Base-by-base conservation (phyloP, 805 yeast genomes). In the Yarrowia hollandica region DNA sequence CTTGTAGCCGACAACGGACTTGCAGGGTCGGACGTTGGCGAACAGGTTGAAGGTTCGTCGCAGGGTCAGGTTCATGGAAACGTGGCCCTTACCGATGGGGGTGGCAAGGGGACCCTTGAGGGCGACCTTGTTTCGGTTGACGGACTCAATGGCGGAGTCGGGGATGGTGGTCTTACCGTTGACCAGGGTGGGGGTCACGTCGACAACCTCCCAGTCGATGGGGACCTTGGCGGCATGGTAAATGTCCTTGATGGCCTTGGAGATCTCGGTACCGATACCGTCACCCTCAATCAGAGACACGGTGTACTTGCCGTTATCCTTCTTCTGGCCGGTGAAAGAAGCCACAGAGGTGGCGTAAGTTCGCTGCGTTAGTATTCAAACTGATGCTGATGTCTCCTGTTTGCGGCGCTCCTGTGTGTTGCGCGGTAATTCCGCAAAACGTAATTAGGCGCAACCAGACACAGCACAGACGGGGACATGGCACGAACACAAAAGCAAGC, bases 41-140 rank as follows among this genome's bases (percentile, higher is more conserved):
- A 90, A 94, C 68, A 94, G 80, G 77, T 87, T 85, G 79, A 94
- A 94, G 57, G 98, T 89, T 79, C 96, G 89, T 82, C 99, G 90
- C 75, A 94, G 81, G 33, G 99, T 92, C 80, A 94, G 81, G 82
- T 94, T 94, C 82, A 94, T 83, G 44, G 98, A 91, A 71, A 90
- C 90, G 80, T 94, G 98, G 72, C 99, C 99, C 78, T 92, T 92
- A 69, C 97, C 99, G 64, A 92, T 91, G 60, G 99, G 99, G 37
- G 99, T 94, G 60, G 97, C 98, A 70, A 94, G 79, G 26, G 98
- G 98, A 67, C 99, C 99, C 79, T 94, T 94, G 71, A 94, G 82
- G 59, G 98, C 99, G 64, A 94, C 92, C 77, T 85, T 81, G 80
- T 92, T 89, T 76, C 82, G 86, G 81, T 90, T 89, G 77, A 94